A percentile compares a stretch with the other conserved stretches of the same genome.
phyloP scores from a whole-genome alignment of 768 basidiomycete genomes.

The Naganishia vaughanmartiniae region DNA sequence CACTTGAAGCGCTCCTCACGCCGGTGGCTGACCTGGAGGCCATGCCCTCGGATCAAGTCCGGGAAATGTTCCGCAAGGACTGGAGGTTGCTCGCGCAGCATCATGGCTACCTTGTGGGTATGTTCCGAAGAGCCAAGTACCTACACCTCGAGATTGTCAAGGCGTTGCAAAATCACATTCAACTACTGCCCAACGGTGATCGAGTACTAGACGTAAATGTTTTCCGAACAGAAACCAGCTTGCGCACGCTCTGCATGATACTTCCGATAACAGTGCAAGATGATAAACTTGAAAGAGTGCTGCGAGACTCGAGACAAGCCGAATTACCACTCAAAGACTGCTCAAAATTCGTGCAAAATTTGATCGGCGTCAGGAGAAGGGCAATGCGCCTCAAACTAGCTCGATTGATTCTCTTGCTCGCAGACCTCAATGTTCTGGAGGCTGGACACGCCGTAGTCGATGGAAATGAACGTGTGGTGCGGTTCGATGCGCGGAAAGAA shows the following conservation, averaged over 20 bases:
- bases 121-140: slow-evolving; percentile 61
- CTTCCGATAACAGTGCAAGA: slow-evolving; percentile 21
- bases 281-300: neutral
- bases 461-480: neutral
- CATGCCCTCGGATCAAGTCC: slow-evolving; percentile 30
- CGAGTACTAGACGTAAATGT: neutral
- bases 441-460: neutral
- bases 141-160: slow-evolving; percentile 23
- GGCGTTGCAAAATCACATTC: neutral
- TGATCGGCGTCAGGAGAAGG: neutral
- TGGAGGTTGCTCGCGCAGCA: slow-evolving; percentile 67
- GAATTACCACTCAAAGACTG: neutral
- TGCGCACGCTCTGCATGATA: slow-evolving; percentile 16
- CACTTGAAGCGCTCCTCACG: slow-evolving; percentile 20
- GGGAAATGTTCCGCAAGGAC: slow-evolving; percentile 67
- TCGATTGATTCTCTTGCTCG: slow-evolving; percentile 4
- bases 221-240: neutral
- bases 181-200: slow-evolving; percentile 1
- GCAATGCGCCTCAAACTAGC: slow-evolving; percentile 15
- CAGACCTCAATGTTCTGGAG: slow-evolving; percentile 12
- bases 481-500: neutral
- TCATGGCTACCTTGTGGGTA: slow-evolving; percentile 72
- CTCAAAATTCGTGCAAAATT: neutral
- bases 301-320: neutral
- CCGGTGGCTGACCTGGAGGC: slow-evolving; percentile 30